Evolutionary conservation across 2,329 filamentous ascomycete genomes (phyloP), one percentile per base, ranked within the genome.

Genomic region (Diaporthe citriasiana): DNA sequence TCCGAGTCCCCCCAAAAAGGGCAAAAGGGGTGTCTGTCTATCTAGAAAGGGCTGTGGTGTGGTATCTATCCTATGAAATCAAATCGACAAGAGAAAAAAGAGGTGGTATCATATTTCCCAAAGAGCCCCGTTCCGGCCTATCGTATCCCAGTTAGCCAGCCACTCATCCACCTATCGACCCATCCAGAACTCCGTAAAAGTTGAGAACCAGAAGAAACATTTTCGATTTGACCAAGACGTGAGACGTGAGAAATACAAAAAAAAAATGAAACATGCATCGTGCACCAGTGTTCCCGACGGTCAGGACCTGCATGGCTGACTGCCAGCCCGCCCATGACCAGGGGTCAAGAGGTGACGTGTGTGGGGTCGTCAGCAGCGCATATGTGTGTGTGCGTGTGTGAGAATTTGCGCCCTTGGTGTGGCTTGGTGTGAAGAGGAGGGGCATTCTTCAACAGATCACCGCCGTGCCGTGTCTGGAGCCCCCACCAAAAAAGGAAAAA

Each of bases 41-140:
- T 53, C 47, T 68, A 40, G n/a, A 53, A 68, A 51, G 63, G 33
- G 45, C 15, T 40, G 35, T 25, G 51, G 6, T 53, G 45, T 68
- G 63, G 33, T 51, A 51, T 66, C 45, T 68, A 68, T 53, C 63
- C 63, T 51, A 53, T n/a, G 33, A 68, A 68, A 68, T 40, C n/a
- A 27, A 53, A 53, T n/a, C 12, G n/a, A 13, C 15, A 33, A 35
- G 35, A 40, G n/a, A 40, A 25, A 51, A 25, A 53, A 27, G 30
- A 38, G 35, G 63, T 68, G 63, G 63, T 68, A 68, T 68, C 63
- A 51, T 15, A 53, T 51, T 68, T 50, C 63, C 45, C 17, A 53
- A 17, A 51, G 8, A 22, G 63, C 33, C 33, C 47, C 63, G 15
- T 30, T 50, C 47, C 47, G 47, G 33, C 63, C 63, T 47, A 22